Evolutionary conservation across 257 asterid species (phyloP).

Genomic region (Nicotiana undulata): DNA sequence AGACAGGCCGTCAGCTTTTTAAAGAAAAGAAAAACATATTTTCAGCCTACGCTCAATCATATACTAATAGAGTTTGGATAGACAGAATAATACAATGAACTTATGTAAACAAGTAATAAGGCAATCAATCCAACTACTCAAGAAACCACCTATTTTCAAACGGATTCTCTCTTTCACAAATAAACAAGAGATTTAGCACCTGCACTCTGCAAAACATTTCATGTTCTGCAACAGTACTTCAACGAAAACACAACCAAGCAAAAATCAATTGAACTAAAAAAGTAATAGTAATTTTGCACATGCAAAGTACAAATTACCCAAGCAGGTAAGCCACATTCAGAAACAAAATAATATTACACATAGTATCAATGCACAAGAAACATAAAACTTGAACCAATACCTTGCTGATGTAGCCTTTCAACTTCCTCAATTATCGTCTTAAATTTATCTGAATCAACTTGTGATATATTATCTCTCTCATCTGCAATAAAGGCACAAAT

Average conservation of each 20-base stretch:
- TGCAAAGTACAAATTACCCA: neutral
- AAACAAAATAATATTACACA: neutral
- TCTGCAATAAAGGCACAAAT: conserved; percentile 38
- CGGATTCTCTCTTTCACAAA: neutral
- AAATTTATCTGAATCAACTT: conserved; percentile 57
- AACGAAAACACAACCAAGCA: neutral
- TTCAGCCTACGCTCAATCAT: neutral
- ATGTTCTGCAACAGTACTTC: neutral
- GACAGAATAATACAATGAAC: neutral
- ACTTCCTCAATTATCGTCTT: conserved; percentile 66
- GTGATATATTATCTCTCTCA: conserved; percentile 68
- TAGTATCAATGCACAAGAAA: conserved; percentile 1
- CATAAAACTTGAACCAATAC: conserved; percentile 26
- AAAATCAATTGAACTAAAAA: neutral
- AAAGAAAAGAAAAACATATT: neutral
- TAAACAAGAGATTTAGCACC: neutral
- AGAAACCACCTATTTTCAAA: neutral
- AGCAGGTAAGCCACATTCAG: neutral
- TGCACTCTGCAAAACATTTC: neutral
- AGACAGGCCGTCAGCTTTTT: neutral
- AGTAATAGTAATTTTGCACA: neutral
- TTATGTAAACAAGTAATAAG: neutral
- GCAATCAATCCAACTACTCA: neutral
- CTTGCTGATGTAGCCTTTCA: conserved; percentile 71
- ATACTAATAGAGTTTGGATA: neutral